A percentile compares a stretch with the other conserved stretches of the same genome.
Evolutionary conservation across 73 alveolate species (phyloP).

Genomic region (Paramecium caudatum): DNA sequence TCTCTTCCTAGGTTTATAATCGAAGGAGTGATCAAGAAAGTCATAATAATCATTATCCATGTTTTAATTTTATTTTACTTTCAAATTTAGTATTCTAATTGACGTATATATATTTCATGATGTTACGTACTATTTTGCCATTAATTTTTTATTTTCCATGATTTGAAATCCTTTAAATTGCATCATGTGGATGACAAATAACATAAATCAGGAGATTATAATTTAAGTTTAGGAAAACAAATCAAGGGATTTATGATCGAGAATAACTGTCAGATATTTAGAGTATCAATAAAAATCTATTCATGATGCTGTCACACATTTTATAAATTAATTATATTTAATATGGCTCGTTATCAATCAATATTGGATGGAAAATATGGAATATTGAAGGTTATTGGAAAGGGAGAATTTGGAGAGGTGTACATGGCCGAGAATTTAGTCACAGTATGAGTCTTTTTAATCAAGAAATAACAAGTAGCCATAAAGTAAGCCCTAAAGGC

Average conservation of each 20-base stretch:
- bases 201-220: too few relatives aligned
- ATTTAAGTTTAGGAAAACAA: too few relatives aligned
- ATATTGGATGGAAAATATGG: conserved; percentile 42
- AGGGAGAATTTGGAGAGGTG: conserved; percentile 64
- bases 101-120: conserved; percentile 38
- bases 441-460: neutral
- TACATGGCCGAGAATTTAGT: conserved; percentile 44
- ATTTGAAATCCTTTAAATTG: too few relatives aligned
- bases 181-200: too few relatives aligned
- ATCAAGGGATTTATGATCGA: too few relatives aligned
- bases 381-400: conserved; percentile 37
- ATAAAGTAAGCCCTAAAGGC: conserved; percentile 46
- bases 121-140: conserved; percentile 36
- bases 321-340: too few relatives aligned
- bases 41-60: conserved; percentile 67
- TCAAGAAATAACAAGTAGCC: conserved; percentile 60
- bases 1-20: conserved; percentile 39
- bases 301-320: too few relatives aligned
- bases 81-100: conserved; percentile 52
- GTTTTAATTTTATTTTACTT: conserved; percentile 22
- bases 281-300: too few relatives aligned
- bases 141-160: conserved; percentile 27
- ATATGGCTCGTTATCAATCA: too few relatives aligned
- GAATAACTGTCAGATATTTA: too few relatives aligned
- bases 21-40: conserved; percentile 63